Evolutionary conservation across 768 basidiomycete genomes (phyloP).

Genomic region (Lactifluus rugatus): DNA sequence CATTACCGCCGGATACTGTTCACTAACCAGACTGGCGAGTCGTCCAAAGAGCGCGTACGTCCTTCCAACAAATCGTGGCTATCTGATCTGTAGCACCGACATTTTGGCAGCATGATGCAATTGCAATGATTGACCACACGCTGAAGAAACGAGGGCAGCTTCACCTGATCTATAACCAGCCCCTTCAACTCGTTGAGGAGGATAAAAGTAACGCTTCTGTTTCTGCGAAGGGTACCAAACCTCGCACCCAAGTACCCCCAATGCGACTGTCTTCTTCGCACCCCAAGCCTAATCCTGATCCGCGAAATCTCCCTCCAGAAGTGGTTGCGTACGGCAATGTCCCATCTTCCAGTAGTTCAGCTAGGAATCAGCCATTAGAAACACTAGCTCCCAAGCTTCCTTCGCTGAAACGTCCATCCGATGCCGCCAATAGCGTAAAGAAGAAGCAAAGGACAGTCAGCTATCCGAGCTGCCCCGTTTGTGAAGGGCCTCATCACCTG

Average conservation of each 20-base stretch:
- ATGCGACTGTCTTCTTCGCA: neutral
- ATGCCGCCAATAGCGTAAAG: constrained; percentile 10
- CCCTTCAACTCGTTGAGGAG: constrained; percentile 43
- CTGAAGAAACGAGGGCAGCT: constrained; percentile 47
- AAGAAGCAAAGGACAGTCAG: constrained; percentile 32
- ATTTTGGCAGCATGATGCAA: constrained; percentile 45
- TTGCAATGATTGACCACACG: constrained; percentile 59
- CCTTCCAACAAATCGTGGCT: neutral
- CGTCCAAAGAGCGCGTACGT: constrained; percentile 53
- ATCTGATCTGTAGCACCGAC: constrained; percentile 8
- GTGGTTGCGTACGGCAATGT: neutral
- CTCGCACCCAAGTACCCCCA: neutral
- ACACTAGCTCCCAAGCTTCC: neutral
- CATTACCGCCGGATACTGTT: constrained; percentile 63
- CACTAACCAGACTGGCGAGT: constrained; percentile 53
- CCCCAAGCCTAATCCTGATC: neutral
- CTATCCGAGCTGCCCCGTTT: constrained; percentile 38
- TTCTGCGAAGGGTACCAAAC: neutral
- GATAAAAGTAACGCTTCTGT: constrained; percentile 8
- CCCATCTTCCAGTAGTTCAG: neutral
- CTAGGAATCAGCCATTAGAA: neutral
- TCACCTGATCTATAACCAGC: constrained; percentile 51
- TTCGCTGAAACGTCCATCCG: constrained; percentile 26
- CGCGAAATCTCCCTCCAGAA: neutral
- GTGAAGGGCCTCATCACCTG: constrained; percentile 36